phyloP scores from a whole-genome alignment of 2,329 filamentous ascomycete genomes.

The Trichoderma atroviride region DNA sequence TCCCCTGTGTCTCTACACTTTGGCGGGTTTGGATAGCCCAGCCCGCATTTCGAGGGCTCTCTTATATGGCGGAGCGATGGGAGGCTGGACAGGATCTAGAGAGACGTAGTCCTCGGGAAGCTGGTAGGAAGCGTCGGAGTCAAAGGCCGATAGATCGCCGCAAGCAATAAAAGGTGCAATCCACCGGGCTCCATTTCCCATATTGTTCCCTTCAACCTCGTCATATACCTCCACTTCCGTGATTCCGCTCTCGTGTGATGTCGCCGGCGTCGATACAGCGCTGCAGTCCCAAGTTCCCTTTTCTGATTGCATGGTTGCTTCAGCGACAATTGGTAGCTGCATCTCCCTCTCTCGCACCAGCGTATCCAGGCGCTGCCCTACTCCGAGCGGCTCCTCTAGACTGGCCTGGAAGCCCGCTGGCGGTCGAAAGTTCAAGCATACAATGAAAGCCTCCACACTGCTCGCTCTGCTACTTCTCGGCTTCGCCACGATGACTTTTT shows the following conservation, averaged over 20 bases:
- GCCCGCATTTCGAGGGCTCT: constrained; percentile 75
- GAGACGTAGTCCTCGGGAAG: constrained; percentile 84
- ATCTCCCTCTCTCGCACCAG: constrained; percentile 51
- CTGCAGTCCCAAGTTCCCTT: constrained; percentile 49
- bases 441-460: constrained; percentile 94
- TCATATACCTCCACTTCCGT: constrained; percentile 57
- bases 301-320: constrained; percentile 48
- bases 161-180: constrained; percentile 97
- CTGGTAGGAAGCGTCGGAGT: constrained; percentile 92
- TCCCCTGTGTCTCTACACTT: constrained; percentile 27
- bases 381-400: constrained; percentile 73
- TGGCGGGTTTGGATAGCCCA: constrained; percentile 29
- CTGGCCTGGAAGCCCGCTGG: constrained; percentile 75
- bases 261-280: constrained; percentile 27
- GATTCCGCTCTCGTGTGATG: constrained; percentile 40
- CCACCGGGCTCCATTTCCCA: constrained; percentile 62
- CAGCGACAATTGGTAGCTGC: constrained; percentile 46
- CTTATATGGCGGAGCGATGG: constrained; percentile 94
- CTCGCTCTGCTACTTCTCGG: constrained; percentile 93
- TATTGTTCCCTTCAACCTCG: constrained; percentile 32
- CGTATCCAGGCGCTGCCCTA: constrained; percentile 56
- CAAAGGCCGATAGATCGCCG: constrained; percentile 90
- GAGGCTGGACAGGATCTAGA: constrained; percentile 90
- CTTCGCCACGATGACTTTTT: constrained; percentile 85
- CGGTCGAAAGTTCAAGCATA: constrained; percentile 86